Percentiles rank a stretch among this genome's conserved stretches.
Evolutionary conservation across 208 protist species (phyloP).

Genomic region (Leishmania guyanensis): DNA sequence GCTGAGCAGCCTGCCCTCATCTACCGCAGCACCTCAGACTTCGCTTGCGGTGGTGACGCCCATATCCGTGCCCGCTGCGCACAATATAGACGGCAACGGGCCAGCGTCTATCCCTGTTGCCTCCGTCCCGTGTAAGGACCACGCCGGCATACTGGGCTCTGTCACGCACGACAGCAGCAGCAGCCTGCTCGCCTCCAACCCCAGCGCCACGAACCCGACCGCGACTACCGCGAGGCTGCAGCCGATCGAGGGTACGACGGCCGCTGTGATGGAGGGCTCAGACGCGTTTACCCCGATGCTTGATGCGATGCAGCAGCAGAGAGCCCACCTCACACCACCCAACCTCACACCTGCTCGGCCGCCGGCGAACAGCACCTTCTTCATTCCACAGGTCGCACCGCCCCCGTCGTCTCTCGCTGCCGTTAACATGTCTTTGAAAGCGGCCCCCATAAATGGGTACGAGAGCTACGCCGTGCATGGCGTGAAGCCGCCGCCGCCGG

Average conservation of each 20-base stretch:
- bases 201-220: slow-evolving; percentile 23
- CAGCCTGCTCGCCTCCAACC: slow-evolving; percentile 21
- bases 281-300: slow-evolving; percentile 1
- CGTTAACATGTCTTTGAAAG: slow-evolving; percentile 24
- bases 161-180: not conserved
- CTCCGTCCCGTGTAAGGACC: slow-evolving; percentile 8
- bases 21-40: slow-evolving; percentile 7
- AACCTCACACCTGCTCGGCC: slow-evolving; percentile 23
- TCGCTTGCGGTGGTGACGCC: slow-evolving; percentile 15
- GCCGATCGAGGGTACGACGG: slow-evolving; percentile 16
- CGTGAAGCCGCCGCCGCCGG: slow-evolving; percentile 6
- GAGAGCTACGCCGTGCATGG: slow-evolving; percentile 35
- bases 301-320: slow-evolving; percentile 13
- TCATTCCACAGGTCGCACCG: slow-evolving; percentile 25
- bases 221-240: slow-evolving; percentile 25
- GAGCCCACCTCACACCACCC: slow-evolving; percentile 29
- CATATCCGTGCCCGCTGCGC: slow-evolving; percentile 24
- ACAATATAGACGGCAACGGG: slow-evolving; percentile 31
- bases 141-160: slow-evolving; percentile 13
- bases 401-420: slow-evolving; percentile 26
- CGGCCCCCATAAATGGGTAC: slow-evolving; percentile 21
- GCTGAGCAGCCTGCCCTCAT: slow-evolving; percentile 3
- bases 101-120: slow-evolving; percentile 21
- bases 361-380: slow-evolving; percentile 16
- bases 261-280: slow-evolving; percentile 10